These are phyloP conservation scores for Eucalyptus cloeziana DNA, from an alignment of 345 rosid species.

Conservation along the genomic window DNA sequence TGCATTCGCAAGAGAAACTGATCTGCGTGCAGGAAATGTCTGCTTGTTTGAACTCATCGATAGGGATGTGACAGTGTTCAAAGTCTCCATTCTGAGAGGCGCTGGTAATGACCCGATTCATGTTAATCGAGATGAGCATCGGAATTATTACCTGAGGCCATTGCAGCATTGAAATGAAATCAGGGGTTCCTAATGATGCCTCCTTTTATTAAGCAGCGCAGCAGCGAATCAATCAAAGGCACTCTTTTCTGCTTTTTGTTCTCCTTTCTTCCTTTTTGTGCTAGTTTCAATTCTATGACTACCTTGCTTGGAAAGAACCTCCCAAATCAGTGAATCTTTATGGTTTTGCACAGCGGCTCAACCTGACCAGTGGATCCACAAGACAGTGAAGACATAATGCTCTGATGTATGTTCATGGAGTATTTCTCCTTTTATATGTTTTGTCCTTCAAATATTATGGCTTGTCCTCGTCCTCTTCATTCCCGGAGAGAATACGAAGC, in stretches of 20 bases:
- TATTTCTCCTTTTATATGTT: not conserved
- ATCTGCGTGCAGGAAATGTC: not conserved
- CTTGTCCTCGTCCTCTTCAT: not conserved
- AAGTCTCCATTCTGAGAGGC: not conserved
- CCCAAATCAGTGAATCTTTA: not conserved
- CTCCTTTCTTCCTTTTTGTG: not conserved
- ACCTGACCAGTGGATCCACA: not conserved
- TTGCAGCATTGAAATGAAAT: not conserved
- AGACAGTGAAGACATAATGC: not conserved
- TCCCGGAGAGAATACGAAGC: not conserved
- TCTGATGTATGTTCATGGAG: not conserved
- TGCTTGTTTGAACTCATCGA: not conserved
- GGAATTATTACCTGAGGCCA: not conserved
- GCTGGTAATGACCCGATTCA: not conserved
- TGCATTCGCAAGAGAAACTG: not conserved
- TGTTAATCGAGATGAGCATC: not conserved
- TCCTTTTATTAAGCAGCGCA: not conserved
- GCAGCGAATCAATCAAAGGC: not conserved
- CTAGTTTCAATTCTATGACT: not conserved
- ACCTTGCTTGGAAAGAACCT: not conserved
- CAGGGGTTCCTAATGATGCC: not conserved
- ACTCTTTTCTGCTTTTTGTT: not conserved
- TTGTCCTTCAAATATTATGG: not conserved
- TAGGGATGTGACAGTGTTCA: not conserved
- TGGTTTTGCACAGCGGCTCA: not conserved